phyloP scores from a whole-genome alignment of 139 green algal species.

The Raphidocelis subcapitata region DNA sequence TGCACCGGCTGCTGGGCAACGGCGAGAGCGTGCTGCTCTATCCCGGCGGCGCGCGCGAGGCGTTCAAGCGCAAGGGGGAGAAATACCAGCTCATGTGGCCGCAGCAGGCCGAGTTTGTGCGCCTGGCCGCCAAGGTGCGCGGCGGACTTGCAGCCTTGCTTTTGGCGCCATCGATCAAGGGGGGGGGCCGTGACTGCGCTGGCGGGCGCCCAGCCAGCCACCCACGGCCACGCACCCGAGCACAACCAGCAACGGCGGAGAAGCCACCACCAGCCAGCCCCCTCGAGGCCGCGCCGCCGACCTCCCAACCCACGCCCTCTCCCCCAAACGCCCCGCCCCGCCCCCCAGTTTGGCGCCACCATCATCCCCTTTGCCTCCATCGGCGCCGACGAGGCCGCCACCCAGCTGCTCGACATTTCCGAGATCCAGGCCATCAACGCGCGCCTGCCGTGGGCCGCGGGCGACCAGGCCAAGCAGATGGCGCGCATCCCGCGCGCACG shows the following conservation, averaged over 20 bases:
- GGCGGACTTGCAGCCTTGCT: too few relatives aligned
- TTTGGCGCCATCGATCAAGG: too few relatives aligned
- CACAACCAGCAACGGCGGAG: too few relatives aligned
- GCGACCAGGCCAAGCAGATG: not conserved
- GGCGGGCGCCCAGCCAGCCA: too few relatives aligned
- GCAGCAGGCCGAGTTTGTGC: conserved; percentile 83
- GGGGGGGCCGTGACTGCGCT: too few relatives aligned
- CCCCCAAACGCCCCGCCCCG: too few relatives aligned
- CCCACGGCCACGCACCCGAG: too few relatives aligned
- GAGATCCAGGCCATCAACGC: conserved; percentile 59
- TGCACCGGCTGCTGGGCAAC: conserved; percentile 74
- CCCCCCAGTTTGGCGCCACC: conserved; percentile 79
- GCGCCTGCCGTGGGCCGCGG: conserved; percentile 30
- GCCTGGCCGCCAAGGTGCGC: conserved; percentile 46
- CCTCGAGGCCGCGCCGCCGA: too few relatives aligned
- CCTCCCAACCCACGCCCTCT: too few relatives aligned
- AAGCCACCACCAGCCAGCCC: too few relatives aligned
- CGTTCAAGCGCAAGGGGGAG: conserved; percentile 61
- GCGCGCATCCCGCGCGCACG: conserved; percentile 13
- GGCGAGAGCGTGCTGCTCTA: conserved; percentile 88
- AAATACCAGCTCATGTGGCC: conserved; percentile 96
- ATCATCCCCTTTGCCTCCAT: conserved; percentile 94
- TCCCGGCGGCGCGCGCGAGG: conserved; percentile 81
- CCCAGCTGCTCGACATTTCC: conserved; percentile 26
- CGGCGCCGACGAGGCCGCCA: conserved; percentile 54